A percentile compares a stretch with the other conserved stretches of the same genome.
These are phyloP conservation scores for Kuraishia capsulata DNA, from an alignment of 805 yeast genomes.

Conservation along the genomic window DNA sequence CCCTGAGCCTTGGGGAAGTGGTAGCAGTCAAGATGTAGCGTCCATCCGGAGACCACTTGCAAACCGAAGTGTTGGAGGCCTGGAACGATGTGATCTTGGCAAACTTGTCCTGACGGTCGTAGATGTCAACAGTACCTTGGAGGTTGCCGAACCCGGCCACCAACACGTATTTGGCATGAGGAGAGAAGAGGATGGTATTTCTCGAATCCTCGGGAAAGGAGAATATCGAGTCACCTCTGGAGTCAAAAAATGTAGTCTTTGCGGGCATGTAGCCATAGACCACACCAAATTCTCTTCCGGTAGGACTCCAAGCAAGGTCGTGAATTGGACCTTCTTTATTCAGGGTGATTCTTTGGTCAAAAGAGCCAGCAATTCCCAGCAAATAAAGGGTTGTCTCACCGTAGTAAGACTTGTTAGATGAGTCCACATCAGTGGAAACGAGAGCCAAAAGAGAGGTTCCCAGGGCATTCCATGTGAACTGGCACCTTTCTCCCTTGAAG, in stretches of 20 bases:
- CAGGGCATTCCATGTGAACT: constrained; percentile 83
- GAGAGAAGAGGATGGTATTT: constrained; percentile 86
- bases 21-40: constrained; percentile 90
- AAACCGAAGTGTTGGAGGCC: constrained; percentile 92
- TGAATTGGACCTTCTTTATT: constrained; percentile 96
- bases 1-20: constrained; percentile 92
- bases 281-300: constrained; percentile 94
- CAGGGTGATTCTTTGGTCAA: constrained; percentile 79
- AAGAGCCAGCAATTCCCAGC: constrained; percentile 86
- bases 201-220: constrained; percentile 81
- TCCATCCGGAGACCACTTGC: constrained; percentile 98
- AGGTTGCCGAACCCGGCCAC: constrained; percentile 98
- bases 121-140: constrained; percentile 92
- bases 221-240: constrained; percentile 82
- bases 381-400: constrained; percentile 92
- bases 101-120: constrained; percentile 85
- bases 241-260: constrained; percentile 86
- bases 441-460: constrained; percentile 93
- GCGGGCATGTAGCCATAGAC: constrained; percentile 98
- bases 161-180: constrained; percentile 83
- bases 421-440: constrained; percentile 93
- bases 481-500: constrained; percentile 93
- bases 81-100: constrained; percentile 71
- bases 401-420: constrained; percentile 87
- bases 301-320: constrained; percentile 96